Base-by-base conservation (phyloP, 495 filamentous ascomycete genomes). In the Echria macrotheca region DNA sequence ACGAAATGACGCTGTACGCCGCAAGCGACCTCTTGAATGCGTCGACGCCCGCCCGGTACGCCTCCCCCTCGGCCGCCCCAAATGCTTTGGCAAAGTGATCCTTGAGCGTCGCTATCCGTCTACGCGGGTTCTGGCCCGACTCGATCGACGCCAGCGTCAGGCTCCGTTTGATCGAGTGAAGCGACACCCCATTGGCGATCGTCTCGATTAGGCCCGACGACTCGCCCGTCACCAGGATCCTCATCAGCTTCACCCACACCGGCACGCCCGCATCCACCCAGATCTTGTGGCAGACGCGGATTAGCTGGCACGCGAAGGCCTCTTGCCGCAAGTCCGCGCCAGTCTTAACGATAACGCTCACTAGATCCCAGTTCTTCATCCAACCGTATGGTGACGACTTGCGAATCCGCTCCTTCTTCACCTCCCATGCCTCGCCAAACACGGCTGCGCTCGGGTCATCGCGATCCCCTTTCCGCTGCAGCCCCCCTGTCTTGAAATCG, bases 211-310 rank as follows among this genome's bases (percentile, higher is more conserved):
- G 73, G 6, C 85, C 85, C 12, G 83, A 86, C 14, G 80, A 82
- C 69, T 88, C 85, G 29, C 85, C 85, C 21, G 85, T 88, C 33
- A 88, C 85, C 50, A 89, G 68, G 32, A 89, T 89, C 33, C 84
- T 77, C 85, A 89, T 88, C 18, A 79, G 73, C 64, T 89, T 87
- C 25, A 87, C 78, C 85, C 85, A 89, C 18, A 87, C 85, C n/a
- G 78, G 77, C 21, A 85, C 78, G 15, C 65, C 63, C n/a, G 84
- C 79, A 37, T 85, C 82, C 26, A 81, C 61, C 83, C 83, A 89
- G 58, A 88, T 85, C 69, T 81, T 86, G 57, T 80, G 71, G 61
- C 84, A 87, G 26, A 87, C 80, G 36, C 76, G 71, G 57, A 89
- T 89, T 12, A 89, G 73, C 63, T 89, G 85, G 63, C 83, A 86